Base-by-base conservation (phyloP, 768 basidiomycete genomes). In the Suillus sp. region DNA sequence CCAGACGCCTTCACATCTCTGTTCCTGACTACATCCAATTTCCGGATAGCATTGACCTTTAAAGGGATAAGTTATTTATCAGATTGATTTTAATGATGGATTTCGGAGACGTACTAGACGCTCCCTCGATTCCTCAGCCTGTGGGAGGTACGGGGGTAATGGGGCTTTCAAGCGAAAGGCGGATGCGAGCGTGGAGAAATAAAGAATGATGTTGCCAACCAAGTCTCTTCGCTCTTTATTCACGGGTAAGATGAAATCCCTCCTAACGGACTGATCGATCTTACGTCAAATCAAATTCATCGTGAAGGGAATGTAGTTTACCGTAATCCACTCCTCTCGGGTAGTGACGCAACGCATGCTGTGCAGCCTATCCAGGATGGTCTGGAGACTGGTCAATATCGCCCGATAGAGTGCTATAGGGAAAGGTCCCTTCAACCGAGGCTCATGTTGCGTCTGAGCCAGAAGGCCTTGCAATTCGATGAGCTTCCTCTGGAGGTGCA, bases 321-420 rank as follows among this genome's bases (percentile, higher is more conserved):
- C 93, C 66, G 90, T 92, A 73, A 89, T 89, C 95, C 96, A 98
- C 79, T 96, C 95, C 74, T 96, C 93, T 45, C 93, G 84, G 0
- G 94, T 95, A 6, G 93, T 97, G n/a, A 98, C 96, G 73, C 94
- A 96, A 34, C 96, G 86, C 91, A 99, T 97, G 67, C 93, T 92
- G 73, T 99, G 97, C 62, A 99, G 77, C 71, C 85, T 89, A 70
- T 96, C 95, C 65, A 96, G 77, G 37, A 96, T 94, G 1, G 86
- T 87, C 74, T 96, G 93, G 65, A 95, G 70, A 68, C 91, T 91
- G 1, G 87, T 89, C 76, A 95, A 78, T 65, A 95, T 86, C 8
- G 89, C 86, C 14, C 93, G 88, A 70, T 99, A 99, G 10, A 95
- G 78, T 55, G 84, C 76, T 18, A 92, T 85, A 2, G 96, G 96